Evolutionary conservation across 352 stramenopile genomes (phyloP).

Genomic region (Aphanomyces stellatus): DNA sequence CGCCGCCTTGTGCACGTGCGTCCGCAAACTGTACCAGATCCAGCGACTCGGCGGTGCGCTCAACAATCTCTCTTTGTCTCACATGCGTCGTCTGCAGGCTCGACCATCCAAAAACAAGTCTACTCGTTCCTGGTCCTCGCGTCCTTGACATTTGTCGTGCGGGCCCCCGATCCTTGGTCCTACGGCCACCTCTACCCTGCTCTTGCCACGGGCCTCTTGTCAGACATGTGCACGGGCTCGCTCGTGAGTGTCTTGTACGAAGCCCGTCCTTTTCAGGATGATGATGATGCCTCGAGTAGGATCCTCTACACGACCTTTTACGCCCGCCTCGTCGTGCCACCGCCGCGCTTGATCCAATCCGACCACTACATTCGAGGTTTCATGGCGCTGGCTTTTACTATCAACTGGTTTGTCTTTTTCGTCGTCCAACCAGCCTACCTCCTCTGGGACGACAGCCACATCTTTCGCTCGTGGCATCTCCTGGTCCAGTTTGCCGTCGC

Average conservation of each 20-base stretch:
- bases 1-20: background rate
- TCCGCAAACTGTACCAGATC: constrained; percentile 10
- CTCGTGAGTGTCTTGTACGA: constrained; percentile 19
- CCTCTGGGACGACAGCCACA: background rate
- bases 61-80: background rate
- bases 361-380: constrained; percentile 9
- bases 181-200: constrained; percentile 2
- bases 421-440: constrained; percentile 1
- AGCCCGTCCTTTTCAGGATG: background rate
- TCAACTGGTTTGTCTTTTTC: constrained; percentile 18
- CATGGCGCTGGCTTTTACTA: background rate
- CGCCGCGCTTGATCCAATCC: background rate
- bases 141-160: constrained; percentile 5
- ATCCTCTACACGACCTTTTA: constrained; percentile 13
- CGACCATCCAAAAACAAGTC: constrained; percentile 10
- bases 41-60: background rate
- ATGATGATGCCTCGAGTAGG: background rate
- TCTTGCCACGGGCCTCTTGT: background rate
- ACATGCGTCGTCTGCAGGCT: background rate
- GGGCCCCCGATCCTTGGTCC: constrained; percentile 2
- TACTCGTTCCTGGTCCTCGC: constrained; percentile 13
- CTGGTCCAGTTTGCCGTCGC: constrained; percentile 17
- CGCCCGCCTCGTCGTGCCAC: constrained; percentile 4
- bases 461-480: constrained; percentile 13
- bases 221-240: constrained; percentile 12